A percentile compares a stretch with the other conserved stretches of the same genome.
phyloP scores from a whole-genome alignment of 805 yeast species.

The Tetrapisispora iriomotensis region DNA sequence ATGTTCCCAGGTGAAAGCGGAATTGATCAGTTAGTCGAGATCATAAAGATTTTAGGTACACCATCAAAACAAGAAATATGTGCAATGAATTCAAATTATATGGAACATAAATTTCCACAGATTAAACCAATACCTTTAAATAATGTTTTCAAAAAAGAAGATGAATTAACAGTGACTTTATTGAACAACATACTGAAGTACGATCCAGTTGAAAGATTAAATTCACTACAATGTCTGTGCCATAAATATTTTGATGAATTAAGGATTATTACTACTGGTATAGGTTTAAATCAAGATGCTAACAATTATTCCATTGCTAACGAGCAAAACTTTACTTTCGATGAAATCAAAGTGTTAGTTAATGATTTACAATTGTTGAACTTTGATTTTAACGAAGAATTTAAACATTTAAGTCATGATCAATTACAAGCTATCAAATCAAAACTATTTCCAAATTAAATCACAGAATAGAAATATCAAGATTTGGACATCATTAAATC shows the following conservation, averaged over 20 bases:
- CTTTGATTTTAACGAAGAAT: slow-evolving; percentile 22
- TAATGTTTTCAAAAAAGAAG: slow-evolving; percentile 49
- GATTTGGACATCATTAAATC: neutral
- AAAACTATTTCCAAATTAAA: slow-evolving; percentile 12
- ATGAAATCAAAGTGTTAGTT: slow-evolving; percentile 8
- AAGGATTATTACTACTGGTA: slow-evolving; percentile 7
- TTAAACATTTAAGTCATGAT: slow-evolving; percentile 20
- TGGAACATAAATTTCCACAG: slow-evolving; percentile 92
- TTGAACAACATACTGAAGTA: slow-evolving; percentile 51
- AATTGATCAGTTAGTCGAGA: slow-evolving; percentile 93
- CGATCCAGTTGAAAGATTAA: slow-evolving; percentile 55
- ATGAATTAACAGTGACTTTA: slow-evolving; percentile 42
- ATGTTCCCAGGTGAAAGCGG: slow-evolving; percentile 97
- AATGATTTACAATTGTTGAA: slow-evolving; percentile 19
- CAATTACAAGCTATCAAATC: slow-evolving; percentile 21
- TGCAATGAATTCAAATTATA: slow-evolving; percentile 93
- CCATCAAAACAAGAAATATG: slow-evolving; percentile 87
- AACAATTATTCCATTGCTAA: neutral
- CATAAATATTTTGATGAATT: slow-evolving; percentile 26
- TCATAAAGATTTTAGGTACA: slow-evolving; percentile 90
- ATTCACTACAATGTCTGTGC: slow-evolving; percentile 36
- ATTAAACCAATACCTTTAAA: slow-evolving; percentile 68
- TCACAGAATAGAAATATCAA: slow-evolving; percentile 4
- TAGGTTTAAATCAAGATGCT: neutral
- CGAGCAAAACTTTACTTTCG: slow-evolving; percentile 3